Base-by-base conservation (phyloP, 345 rosid species). In the Melaleuca quinquenervia region DNA sequence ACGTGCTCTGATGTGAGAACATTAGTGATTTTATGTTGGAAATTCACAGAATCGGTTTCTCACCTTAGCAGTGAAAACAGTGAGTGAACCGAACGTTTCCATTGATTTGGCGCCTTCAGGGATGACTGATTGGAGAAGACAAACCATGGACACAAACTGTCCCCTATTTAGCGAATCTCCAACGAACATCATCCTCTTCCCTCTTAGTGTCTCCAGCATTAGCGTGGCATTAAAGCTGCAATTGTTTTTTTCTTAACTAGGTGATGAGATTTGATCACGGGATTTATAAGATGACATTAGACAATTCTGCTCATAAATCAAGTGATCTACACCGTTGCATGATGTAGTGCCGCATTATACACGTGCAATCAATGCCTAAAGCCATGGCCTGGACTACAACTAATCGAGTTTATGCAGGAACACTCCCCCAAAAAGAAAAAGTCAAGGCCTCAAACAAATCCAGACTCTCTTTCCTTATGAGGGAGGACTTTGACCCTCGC, bases 151-250 rank as follows among this genome's bases (percentile, higher is more conserved):
- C 50, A 92, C 93, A 62, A 90, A 96, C 87, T 95, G 98, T 41
- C 99, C 99, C 6, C 99, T 93, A 88, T 98, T 98, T 89, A 98
- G 90, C 0, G 99, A 98, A 90, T 98, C 99, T 7, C 99, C 99
- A 2, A 93, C 97, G 82, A 89, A 98, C 99, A 98, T 94, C 99
- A 98, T 96, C 76, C 96, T 93, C 92, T 98, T 98, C 64, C 97
- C 98, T 87, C 97, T 82, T 44, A 98, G 85, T 22, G 94, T 92
- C 87, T 98, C 99, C 7, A 98, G 90, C 98, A 98, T 94, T 87
- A 95, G 75, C 24, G 96, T 90, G 8, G 98, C 98, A 87, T 98
- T 96, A 86, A 98, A 98, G 6, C 99, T 98, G 91, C 85, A 56
- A 5, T n/a, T 8, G 9, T 70, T 70, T 32, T 36, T 70, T 70